phyloP scores from a whole-genome alignment of 129 eudicot species.

The Arctium lappa region DNA sequence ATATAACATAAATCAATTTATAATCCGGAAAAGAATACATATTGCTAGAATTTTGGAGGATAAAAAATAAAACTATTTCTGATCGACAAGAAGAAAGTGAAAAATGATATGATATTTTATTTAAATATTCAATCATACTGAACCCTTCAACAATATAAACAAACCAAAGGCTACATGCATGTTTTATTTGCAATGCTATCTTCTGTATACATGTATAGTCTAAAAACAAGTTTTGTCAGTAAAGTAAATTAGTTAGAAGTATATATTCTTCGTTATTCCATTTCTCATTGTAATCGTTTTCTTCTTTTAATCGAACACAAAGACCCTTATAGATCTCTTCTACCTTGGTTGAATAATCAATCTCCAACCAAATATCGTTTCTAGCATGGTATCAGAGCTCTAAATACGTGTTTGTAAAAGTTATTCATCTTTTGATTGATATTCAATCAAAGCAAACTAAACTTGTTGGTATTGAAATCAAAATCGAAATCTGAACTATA shows the following conservation, averaged over 20 bases:
- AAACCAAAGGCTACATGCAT: background rate
- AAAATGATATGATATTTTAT: background rate
- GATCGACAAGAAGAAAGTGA: background rate
- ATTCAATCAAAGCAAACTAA: background rate
- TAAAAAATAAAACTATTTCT: background rate
- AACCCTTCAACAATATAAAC: background rate
- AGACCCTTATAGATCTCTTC: background rate
- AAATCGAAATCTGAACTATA: background rate
- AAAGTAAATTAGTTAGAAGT: background rate
- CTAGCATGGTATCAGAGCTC: background rate
- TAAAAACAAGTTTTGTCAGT: background rate
- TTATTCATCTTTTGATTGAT: background rate
- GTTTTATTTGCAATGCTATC: background rate
- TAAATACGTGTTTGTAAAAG: background rate
- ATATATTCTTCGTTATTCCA: background rate
- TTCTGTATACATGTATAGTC: background rate
- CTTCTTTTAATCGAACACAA: background rate
- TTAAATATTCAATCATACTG: background rate
- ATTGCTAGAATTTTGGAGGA: background rate
- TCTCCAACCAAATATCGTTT: background rate
- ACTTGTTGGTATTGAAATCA: background rate
- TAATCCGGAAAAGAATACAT: background rate
- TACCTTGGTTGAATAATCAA: background rate
- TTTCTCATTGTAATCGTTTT: background rate
- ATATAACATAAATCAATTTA: background rate